phyloP scores from a whole-genome alignment of 305 asterid genomes.

The Fraxinus platypoda region DNA sequence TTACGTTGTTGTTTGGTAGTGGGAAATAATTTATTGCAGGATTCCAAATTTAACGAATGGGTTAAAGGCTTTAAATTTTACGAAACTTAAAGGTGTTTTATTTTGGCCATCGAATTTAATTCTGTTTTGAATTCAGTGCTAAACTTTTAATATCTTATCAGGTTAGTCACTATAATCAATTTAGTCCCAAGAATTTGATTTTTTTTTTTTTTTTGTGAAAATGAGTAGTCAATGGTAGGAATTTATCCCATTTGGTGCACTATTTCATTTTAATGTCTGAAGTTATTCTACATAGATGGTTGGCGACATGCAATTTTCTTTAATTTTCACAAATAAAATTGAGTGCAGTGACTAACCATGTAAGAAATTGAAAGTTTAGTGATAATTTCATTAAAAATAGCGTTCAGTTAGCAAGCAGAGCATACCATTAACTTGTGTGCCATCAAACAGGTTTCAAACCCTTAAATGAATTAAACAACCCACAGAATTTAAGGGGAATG shows the following conservation, averaged over 20 bases:
- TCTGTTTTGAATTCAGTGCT: not conserved
- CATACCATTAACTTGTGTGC: not conserved
- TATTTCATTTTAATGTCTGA: not conserved
- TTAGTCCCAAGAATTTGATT: not conserved
- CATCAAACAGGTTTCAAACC: not conserved
- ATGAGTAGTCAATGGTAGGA: not conserved
- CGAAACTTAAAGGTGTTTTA: not conserved
- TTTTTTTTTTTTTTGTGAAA: not conserved
- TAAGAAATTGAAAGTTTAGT: not conserved
- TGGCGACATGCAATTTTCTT: not conserved
- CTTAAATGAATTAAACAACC: not conserved
- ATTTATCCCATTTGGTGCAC: not conserved
- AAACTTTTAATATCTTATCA: not conserved
- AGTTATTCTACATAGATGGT: not conserved
- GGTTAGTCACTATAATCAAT: not conserved
- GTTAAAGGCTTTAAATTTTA: not conserved
- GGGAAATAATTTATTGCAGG: not conserved
- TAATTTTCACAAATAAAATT: not conserved
- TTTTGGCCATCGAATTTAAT: not conserved
- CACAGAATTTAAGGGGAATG: not conserved
- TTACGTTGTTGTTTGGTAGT: not conserved
- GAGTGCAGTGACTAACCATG: not conserved
- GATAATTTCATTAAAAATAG: not conserved
- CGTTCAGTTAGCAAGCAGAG: not conserved
- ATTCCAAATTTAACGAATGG: not conserved